Percentiles rank a stretch among this genome's conserved stretches.
Conservation (phyloP, 2,329 filamentous ascomycete genomes). For the Dothideomycetes sp. region DNA sequence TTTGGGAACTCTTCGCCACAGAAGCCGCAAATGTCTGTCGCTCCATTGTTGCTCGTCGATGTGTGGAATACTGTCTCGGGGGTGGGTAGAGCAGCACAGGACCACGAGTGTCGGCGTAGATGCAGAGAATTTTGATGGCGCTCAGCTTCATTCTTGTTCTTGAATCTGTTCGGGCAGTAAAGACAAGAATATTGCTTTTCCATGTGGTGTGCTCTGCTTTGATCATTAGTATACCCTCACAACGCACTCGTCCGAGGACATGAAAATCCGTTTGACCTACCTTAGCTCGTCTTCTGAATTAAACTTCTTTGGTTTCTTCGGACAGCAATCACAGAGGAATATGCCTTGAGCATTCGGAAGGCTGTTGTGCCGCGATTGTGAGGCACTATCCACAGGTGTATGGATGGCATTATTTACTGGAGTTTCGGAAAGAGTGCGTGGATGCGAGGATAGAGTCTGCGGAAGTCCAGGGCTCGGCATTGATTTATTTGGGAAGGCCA, state of each 20-base stretch:
- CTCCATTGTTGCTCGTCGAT: conserved; percentile 49
- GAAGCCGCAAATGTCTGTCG: conserved; percentile 78
- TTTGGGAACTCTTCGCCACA: conserved; percentile 90
- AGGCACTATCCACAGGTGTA: conserved; percentile 36
- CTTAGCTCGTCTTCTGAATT: conserved; percentile 73
- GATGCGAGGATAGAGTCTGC: conserved; percentile 31
- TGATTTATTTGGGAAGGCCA: conserved; percentile 43
- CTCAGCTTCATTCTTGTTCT: conserved; percentile 98
- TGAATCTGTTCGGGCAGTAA: conserved; percentile 91
- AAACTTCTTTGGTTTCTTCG: conserved; percentile 95
- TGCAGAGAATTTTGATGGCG: conserved; percentile 93
- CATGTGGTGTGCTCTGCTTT: conserved; percentile 66
- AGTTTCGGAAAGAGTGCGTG: conserved; percentile 33
- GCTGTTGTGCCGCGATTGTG: conserved; percentile 41
- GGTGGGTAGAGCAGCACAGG: conserved; percentile 71
- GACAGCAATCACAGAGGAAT: conserved; percentile 86
- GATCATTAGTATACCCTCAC: conserved; percentile 17
- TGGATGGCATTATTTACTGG: conserved; percentile 33
- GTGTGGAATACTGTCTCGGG: conserved; percentile 78
- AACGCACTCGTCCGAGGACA: neutral
- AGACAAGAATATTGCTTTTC: conserved; percentile 95
- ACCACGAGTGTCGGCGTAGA: conserved; percentile 89
- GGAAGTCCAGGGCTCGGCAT: conserved; percentile 35
- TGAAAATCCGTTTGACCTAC: conserved; percentile 44
- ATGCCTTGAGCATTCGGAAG: conserved; percentile 46